A percentile compares a stretch with the other conserved stretches of the same genome.
Conservation (phyloP, 176 grass and related monocot species). For the Lolium rigidum region DNA sequence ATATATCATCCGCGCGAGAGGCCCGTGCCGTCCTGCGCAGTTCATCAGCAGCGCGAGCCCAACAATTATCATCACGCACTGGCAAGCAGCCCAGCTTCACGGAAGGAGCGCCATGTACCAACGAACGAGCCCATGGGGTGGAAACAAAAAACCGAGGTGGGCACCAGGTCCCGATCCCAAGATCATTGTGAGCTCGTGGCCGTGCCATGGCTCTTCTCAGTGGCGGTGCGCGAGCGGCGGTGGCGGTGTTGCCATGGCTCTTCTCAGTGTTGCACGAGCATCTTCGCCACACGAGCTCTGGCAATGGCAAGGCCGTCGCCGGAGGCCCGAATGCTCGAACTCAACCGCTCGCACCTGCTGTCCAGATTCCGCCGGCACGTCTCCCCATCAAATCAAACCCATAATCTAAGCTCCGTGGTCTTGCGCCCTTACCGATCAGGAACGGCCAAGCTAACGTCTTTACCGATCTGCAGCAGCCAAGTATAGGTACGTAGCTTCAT, state of each 20-base stretch:
- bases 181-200: too few species aligned
- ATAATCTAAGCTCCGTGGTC: constrained; percentile 1
- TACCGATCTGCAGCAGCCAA: constrained; percentile 7
- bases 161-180: too few species aligned
- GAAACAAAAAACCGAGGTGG: too few species aligned
- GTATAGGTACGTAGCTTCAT: not conserved
- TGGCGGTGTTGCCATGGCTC: not conserved
- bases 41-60: too few species aligned
- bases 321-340: not conserved
- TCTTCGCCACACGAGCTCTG: not conserved
- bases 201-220: too few species aligned
- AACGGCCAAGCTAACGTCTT: constrained; percentile 20
- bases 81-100: too few species aligned
- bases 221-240: too few species aligned
- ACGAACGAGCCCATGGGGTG: too few species aligned
- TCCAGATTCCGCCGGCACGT: not conserved
- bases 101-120: too few species aligned
- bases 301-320: not conserved
- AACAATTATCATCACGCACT: too few species aligned
- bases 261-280: not conserved
- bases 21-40: too few species aligned
- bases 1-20: too few species aligned
- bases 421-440: constrained; percentile 21
- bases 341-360: not conserved
- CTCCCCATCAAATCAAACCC: not conserved